phyloP scores from a whole-genome alignment of 441 rosid genomes.

The Adansonia grandidieri region DNA sequence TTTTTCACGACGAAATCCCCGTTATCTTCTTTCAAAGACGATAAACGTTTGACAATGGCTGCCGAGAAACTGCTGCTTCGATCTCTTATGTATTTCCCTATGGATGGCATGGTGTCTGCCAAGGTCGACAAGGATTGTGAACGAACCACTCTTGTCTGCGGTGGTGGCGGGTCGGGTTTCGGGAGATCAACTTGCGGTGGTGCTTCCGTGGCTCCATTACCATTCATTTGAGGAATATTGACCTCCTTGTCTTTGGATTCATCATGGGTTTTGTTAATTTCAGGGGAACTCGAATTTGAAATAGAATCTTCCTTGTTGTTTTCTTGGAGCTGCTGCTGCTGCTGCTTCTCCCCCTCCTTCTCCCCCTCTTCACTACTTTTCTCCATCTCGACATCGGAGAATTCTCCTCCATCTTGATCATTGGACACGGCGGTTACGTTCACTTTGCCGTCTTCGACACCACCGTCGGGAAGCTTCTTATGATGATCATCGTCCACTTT shows the following conservation, averaged over 20 bases:
- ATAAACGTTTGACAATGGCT: constrained; percentile 55
- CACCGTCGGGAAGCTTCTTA: not conserved
- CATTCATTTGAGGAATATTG: not conserved
- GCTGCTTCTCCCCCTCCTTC: too few relatives aligned
- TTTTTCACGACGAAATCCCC: constrained; percentile 21
- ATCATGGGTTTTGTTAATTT: not conserved
- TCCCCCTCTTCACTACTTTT: not conserved
- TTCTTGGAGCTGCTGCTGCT: not conserved
- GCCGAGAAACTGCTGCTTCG: constrained; percentile 59
- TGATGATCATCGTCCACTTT: not conserved
- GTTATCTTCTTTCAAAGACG: constrained; percentile 37
- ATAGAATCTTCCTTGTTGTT: not conserved
- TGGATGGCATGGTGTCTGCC: constrained; percentile 48
- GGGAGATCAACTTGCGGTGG: constrained; percentile 70
- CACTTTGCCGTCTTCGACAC: not conserved
- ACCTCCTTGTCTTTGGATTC: not conserved
- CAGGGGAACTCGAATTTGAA: not conserved
- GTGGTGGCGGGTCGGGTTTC: constrained; percentile 63
- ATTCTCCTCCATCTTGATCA: constrained; percentile 15
- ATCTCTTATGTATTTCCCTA: constrained; percentile 60
- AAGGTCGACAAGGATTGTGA: constrained; percentile 45
- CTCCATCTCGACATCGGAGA: constrained; percentile 20
- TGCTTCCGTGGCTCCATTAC: not conserved
- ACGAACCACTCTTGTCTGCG: constrained; percentile 11
- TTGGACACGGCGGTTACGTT: not conserved